Evolutionary conservation across 345 rosid genomes (phyloP).

Genomic region (Eucalyptus sp.): DNA sequence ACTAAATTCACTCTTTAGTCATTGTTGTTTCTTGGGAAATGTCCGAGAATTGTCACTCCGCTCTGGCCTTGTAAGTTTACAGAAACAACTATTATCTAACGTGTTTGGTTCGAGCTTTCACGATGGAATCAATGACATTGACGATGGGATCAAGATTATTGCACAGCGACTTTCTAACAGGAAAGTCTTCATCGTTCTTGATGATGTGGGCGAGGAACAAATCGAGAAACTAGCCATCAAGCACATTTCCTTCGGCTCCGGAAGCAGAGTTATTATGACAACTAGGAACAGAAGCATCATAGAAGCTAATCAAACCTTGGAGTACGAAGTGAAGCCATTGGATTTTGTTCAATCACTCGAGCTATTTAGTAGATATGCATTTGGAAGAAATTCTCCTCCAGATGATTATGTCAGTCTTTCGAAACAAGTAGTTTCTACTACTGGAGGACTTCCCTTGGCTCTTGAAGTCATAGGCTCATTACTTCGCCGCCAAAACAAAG

Average conservation of each 20-base stretch:
- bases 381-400: neutral
- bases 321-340: neutral
- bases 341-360: neutral
- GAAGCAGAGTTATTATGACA: neutral
- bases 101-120: neutral
- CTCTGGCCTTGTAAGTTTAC: neutral
- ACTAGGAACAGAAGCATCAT: neutral
- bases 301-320: neutral
- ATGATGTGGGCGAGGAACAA: neutral
- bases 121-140: neutral
- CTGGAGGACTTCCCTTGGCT: neutral
- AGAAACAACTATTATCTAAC: neutral
- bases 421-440: neutral
- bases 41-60: neutral
- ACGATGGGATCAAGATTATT: neutral
- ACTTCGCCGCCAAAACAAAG: neutral
- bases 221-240: neutral
- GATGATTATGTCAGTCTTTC: neutral
- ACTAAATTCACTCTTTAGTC: neutral
- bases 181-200: neutral
- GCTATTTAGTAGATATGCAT: neutral
- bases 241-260: neutral
- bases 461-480: neutral
- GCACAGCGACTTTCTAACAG: neutral
- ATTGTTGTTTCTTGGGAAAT: neutral